Base-by-base conservation (phyloP, 768 basidiomycete genomes). In the Tricholoma sp. region DNA sequence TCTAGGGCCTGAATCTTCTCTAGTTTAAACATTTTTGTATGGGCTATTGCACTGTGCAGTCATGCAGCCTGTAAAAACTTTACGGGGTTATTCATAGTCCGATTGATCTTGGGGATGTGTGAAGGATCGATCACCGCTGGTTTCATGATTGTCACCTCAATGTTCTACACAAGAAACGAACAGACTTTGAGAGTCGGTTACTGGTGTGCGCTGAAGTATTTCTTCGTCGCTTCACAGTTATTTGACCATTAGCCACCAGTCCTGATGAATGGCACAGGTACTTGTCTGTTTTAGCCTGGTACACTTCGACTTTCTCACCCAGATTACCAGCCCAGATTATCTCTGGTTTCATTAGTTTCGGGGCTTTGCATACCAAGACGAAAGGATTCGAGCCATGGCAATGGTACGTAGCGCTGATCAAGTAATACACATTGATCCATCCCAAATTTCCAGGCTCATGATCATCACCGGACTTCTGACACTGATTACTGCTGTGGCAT, bases 11-110 rank as follows among this genome's bases (percentile, higher is more conserved):
- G 6, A 32, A 51, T 36, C 13, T 29, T 4, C 7, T 17, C 15
- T 34, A 89, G 85, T 58, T 50, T 83, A 24, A 89, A 89, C 64
- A 86, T 89, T 58, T 73, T 80, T 44, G 63, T 84, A 5, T 90
- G 89, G 89, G 80, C 75, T 0, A 63, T 88, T 15, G 79, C 84
- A 1, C 69, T 89, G 6, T 76, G 74, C 39, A 68, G 72, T 4
- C 88, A 90, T 59, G 85, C 86, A 0, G 89, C 87, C 0, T 89
- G 88, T 75, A 85, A 72, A 60, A 83, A 81, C 64, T 90, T 89
- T 61, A 79, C 78, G 0, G 82, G 80, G 1, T 74, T 90, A 1
- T 81, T 90, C 54, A 77, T 76, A 12, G 82, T 83, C 20, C 79
- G 88, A 13, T 60, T 89, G 12, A 72, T 91, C 18, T 69, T 91